Evolutionary conservation across 345 rosid species (phyloP).

Genomic region (Chamaenerion angustifolium): DNA sequence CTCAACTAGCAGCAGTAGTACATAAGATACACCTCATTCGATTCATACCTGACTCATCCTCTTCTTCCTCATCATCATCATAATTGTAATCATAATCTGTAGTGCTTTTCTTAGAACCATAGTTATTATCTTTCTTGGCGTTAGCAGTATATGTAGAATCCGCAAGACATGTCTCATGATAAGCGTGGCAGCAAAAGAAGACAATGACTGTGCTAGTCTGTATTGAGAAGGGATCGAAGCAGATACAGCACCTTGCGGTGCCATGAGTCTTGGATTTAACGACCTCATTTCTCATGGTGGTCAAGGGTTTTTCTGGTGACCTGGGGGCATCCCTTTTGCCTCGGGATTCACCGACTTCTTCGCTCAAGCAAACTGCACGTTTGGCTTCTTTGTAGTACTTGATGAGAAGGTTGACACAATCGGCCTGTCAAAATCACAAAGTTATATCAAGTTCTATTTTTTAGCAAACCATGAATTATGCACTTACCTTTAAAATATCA

Average conservation of each 20-base stretch:
- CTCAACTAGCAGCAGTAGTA: conserved; percentile 84
- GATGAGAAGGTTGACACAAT: conserved; percentile 74
- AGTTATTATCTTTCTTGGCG: conserved; percentile 21
- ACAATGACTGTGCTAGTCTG: conserved; percentile 57
- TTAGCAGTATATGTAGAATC: conserved; percentile 54
- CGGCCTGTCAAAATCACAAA: conserved; percentile 38
- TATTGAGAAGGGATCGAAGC: conserved; percentile 80
- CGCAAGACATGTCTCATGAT: conserved; percentile 69
- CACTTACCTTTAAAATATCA: conserved; percentile 75
- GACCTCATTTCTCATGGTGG: conserved; percentile 46
- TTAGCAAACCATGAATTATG: background rate
- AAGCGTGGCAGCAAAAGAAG: conserved; percentile 95
- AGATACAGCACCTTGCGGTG: conserved; percentile 84
- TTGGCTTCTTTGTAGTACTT: conserved; percentile 86
- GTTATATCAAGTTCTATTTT: background rate
- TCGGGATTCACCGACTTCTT: conserved; percentile 57
- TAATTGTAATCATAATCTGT: conserved; percentile 22
- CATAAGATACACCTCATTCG: conserved; percentile 83
- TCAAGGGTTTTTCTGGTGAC: conserved; percentile 24
- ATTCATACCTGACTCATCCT: conserved; percentile 27
- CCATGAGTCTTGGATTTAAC: conserved; percentile 88
- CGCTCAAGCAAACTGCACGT: conserved; percentile 55
- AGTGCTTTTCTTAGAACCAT: conserved; percentile 9
- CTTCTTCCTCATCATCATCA: conserved; percentile 29
- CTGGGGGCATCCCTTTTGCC: conserved; percentile 33